Evolutionary conservation across 192 early-diverging fungal species (phyloP).

Genomic region (Backusella sp.): DNA sequence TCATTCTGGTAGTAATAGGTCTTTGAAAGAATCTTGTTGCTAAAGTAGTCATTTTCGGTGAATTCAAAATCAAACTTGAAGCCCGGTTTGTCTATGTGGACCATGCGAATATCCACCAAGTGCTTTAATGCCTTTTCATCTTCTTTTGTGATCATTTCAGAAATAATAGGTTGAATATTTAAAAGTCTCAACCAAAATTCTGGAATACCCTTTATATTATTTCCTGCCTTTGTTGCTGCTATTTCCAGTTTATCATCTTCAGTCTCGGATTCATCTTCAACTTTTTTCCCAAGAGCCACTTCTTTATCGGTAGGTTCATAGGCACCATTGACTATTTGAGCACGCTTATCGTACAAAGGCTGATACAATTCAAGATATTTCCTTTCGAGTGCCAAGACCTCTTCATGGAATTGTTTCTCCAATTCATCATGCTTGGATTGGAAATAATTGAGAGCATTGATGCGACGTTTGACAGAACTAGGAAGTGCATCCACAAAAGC

Average conservation of each 20-base stretch:
- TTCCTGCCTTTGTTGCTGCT: conserved; percentile 24
- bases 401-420: conserved; percentile 90
- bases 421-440: conserved; percentile 87
- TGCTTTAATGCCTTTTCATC: conserved; percentile 89
- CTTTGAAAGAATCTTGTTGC: conserved; percentile 85
- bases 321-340: conserved; percentile 70
- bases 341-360: conserved; percentile 92
- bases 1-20: conserved; percentile 90
- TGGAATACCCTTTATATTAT: conserved; percentile 74
- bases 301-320: conserved; percentile 93
- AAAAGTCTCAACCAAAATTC: conserved; percentile 96
- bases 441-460: conserved; percentile 84
- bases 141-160: conserved; percentile 84
- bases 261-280: conserved; percentile 39
- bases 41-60: conserved; percentile 85
- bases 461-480: conserved; percentile 74
- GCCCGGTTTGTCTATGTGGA: conserved; percentile 85
- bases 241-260: conserved; percentile 47
- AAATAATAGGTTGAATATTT: conserved; percentile 77
- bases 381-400: conserved; percentile 94
- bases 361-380: conserved; percentile 86
- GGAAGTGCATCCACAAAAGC: conserved; percentile 49
- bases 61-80: conserved; percentile 96
- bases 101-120: conserved; percentile 84
- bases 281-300: conserved; percentile 58